Percentiles rank a stretch among this genome's conserved stretches.
These are phyloP conservation scores for Penicillium pulvis DNA, from an alignment of 495 filamentous ascomycete genomes.

Conservation along the genomic window DNA sequence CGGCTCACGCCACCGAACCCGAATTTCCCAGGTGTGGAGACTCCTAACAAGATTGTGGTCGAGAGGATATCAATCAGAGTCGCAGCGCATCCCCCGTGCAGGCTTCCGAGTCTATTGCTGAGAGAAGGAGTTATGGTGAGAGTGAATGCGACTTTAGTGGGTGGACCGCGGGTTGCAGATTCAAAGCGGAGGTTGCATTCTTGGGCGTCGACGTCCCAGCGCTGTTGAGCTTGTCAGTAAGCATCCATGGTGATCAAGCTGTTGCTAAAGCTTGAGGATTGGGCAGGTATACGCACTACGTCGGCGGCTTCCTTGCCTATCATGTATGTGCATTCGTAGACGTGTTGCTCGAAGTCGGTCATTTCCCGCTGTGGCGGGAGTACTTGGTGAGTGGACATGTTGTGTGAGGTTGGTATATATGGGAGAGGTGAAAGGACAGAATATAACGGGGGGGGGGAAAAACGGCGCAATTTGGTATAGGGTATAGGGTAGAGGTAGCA, in stretches of 20 bases:
- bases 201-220: constrained; percentile 38
- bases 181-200: constrained; percentile 43
- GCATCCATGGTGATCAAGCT: too few relatives aligned
- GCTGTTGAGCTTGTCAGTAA: constrained; percentile 19
- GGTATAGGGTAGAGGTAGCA: background rate
- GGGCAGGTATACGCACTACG: constrained; percentile 16
- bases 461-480: too few relatives aligned
- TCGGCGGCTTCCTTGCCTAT: constrained; percentile 25
- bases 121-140: constrained; percentile 56
- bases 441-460: too few relatives aligned
- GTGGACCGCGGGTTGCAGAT: constrained; percentile 39
- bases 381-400: constrained; percentile 25
- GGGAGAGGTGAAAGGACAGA: background rate
- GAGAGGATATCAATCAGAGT: constrained; percentile 71
- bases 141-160: constrained; percentile 37
- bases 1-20: constrained; percentile 63
- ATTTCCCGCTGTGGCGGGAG: constrained; percentile 28
- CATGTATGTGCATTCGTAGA: constrained; percentile 31
- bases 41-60: constrained; percentile 55
- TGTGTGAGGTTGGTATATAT: constrained; percentile 1
- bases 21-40: constrained; percentile 64
- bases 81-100: constrained; percentile 72
- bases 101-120: constrained; percentile 59
- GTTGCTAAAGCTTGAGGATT: background rate
- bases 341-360: constrained; percentile 38